phyloP scores from a whole-genome alignment of 2,329 filamentous ascomycete species.

The Alternaria sp. region DNA sequence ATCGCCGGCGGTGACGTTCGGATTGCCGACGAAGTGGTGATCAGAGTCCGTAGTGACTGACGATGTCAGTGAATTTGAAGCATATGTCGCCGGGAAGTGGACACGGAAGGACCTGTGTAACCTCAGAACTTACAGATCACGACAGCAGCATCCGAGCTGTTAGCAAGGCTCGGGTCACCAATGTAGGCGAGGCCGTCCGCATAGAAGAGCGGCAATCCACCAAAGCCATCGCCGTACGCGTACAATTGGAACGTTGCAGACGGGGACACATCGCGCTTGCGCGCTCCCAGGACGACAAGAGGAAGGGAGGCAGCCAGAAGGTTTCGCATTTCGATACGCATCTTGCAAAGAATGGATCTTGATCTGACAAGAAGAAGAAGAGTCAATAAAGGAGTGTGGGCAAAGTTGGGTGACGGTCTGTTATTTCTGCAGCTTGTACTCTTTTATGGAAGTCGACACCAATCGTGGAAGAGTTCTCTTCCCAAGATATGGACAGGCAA shows the following conservation, averaged over 20 bases:
- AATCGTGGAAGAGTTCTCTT: not conserved
- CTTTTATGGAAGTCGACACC: not conserved
- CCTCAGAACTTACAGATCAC: not conserved
- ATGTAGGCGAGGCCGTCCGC: slow-evolving; percentile 15
- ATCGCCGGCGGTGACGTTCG: not conserved
- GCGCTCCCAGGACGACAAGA: slow-evolving; percentile 1
- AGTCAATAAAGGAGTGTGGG: not conserved
- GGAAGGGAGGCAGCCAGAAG: not conserved
- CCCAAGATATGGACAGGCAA: not conserved
- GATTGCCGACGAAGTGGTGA: not conserved
- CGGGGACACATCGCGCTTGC: not conserved
- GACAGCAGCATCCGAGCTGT: slow-evolving; percentile 4
- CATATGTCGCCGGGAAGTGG: too few species aligned
- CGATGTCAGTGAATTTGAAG: not conserved
- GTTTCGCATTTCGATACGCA: not conserved
- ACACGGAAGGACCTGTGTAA: not conserved
- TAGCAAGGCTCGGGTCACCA: not conserved
- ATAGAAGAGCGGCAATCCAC: slow-evolving; percentile 26
- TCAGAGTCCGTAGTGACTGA: not conserved
- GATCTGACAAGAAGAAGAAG: not conserved
- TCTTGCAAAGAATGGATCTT: not conserved
- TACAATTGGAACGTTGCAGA: slow-evolving; percentile 19
- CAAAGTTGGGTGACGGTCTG: not conserved
- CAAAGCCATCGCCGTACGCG: slow-evolving; percentile 22
- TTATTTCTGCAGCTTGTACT: not conserved